Evolutionary conservation across 768 basidiomycete genomes (phyloP).

Genomic region (Pleurotus eryngii): DNA sequence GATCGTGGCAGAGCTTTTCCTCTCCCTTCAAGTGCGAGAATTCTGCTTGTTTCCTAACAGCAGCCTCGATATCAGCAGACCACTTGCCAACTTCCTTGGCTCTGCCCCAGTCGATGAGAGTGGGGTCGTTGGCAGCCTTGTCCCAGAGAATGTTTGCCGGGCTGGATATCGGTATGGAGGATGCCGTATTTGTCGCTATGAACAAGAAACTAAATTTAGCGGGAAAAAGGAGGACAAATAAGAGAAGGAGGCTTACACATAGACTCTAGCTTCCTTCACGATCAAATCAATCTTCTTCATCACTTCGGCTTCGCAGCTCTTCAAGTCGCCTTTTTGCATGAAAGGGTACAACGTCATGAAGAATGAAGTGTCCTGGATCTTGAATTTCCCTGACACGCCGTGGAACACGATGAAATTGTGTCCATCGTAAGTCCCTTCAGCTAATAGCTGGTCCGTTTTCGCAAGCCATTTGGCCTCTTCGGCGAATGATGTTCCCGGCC

Average conservation of each 20-base stretch:
- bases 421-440: not conserved
- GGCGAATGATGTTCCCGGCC: not conserved
- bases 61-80: not conserved
- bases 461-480: not conserved
- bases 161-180: constrained; percentile 1
- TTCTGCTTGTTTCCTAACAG: not conserved
- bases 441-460: not conserved
- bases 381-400: not conserved
- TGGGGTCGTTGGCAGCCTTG: not conserved
- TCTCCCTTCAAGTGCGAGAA: not conserved
- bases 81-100: not conserved
- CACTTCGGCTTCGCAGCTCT: not conserved
- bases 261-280: not conserved
- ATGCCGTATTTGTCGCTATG: not conserved
- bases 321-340: not conserved
- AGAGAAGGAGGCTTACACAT: not conserved
- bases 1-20: not conserved
- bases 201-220: not conserved
- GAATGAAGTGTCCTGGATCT: not conserved
- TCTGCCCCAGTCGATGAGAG: constrained; percentile 1
- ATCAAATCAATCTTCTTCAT: not conserved
- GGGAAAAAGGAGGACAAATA: not conserved
- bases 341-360: not conserved
- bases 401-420: not conserved
- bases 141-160: constrained; percentile 6